Evolutionary conservation across 306 rosid species (phyloP).

Genomic region (Sicyos baderoa): DNA sequence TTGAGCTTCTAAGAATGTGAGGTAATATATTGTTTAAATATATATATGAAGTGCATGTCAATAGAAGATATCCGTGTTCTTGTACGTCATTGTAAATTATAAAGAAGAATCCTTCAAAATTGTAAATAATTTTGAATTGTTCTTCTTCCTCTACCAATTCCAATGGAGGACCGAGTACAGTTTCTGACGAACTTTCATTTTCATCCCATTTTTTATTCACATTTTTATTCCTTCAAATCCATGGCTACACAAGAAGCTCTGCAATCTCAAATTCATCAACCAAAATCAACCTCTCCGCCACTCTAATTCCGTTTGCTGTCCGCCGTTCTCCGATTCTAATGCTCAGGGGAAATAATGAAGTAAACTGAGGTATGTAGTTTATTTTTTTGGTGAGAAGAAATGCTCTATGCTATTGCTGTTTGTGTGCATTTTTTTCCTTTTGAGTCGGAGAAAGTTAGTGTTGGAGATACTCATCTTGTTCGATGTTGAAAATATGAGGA

Average conservation of each 20-base stretch:
- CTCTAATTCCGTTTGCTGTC: neutral
- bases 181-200: neutral
- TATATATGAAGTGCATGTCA: neutral
- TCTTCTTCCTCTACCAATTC: neutral
- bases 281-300: neutral
- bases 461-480: too few species aligned
- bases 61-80: neutral
- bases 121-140: conserved; percentile 6
- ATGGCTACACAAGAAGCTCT: neutral
- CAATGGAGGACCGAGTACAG: conserved; percentile 13
- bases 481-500: too few species aligned
- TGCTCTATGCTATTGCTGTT: neutral
- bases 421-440: neutral
- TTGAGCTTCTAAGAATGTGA: too few species aligned
- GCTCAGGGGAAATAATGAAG: neutral
- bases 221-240: neutral
- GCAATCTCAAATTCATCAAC: neutral
- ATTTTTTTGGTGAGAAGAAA: neutral
- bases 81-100: neutral
- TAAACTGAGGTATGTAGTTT: neutral
- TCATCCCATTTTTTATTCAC: neutral
- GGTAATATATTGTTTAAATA: too few species aligned
- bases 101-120: neutral
- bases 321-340: too few species aligned
- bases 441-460: too few species aligned